phyloP scores from a whole-genome alignment of 305 asterid species.

The Ajuga reptans region DNA sequence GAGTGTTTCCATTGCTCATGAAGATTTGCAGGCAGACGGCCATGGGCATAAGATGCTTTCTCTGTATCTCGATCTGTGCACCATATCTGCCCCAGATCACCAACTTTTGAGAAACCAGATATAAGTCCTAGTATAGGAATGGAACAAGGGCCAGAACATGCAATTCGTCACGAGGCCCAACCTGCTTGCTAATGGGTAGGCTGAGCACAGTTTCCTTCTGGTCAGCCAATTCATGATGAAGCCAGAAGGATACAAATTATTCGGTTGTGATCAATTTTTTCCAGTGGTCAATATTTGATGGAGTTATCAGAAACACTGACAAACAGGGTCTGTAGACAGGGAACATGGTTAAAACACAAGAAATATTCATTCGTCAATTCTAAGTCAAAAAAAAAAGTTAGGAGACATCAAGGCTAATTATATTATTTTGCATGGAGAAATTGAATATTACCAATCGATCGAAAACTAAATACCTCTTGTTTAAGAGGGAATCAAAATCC shows the following conservation, averaged over 20 bases:
- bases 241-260: not conserved
- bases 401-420: not conserved
- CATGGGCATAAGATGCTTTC: constrained; percentile 37
- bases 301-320: too few species aligned
- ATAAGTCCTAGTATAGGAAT: not conserved
- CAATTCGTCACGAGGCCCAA: not conserved
- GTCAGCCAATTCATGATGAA: constrained; percentile 20
- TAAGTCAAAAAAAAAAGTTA: not conserved
- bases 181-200: constrained; percentile 32
- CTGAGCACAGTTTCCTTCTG: constrained; percentile 43
- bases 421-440: not conserved
- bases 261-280: not conserved
- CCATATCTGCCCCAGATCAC: constrained; percentile 24
- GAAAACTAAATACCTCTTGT: not conserved
- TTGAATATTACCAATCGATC: not conserved
- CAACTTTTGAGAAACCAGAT: not conserved
- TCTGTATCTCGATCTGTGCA: constrained; percentile 32
- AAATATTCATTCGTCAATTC: too few species aligned
- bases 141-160: not conserved
- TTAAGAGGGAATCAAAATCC: not conserved
- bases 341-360: too few species aligned
- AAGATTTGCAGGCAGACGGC: constrained; percentile 28
- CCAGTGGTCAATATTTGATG: too few species aligned
- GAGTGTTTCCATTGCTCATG: constrained; percentile 34
- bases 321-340: too few species aligned